These are phyloP conservation scores for Mycothermus thermophilus DNA, from an alignment of 495 filamentous ascomycete species.

Conservation along the genomic window DNA sequence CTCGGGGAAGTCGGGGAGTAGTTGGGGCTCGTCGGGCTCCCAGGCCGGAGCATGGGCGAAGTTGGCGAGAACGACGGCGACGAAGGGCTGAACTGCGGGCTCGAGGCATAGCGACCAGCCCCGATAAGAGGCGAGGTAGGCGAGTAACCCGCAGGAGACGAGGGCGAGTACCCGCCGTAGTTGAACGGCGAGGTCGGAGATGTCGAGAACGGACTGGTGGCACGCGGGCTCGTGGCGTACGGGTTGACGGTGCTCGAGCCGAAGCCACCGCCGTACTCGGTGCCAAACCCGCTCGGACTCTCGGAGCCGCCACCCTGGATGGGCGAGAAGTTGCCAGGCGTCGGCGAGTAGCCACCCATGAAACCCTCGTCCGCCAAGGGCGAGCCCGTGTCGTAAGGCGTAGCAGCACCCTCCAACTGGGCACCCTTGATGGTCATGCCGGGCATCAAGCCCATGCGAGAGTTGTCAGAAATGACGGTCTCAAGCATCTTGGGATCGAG, in stretches of 20 bases:
- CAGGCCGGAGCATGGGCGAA: constrained; percentile 53
- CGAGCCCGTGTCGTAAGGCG: constrained; percentile 86
- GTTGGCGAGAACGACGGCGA: constrained; percentile 78
- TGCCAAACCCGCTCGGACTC: constrained; percentile 56
- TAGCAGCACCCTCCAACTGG: constrained; percentile 70
- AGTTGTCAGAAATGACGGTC: constrained; percentile 83
- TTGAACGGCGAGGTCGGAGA: constrained; percentile 60
- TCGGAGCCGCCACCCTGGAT: constrained; percentile 67
- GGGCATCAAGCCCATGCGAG: constrained; percentile 62
- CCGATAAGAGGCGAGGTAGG: constrained; percentile 51
- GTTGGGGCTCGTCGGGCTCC: constrained; percentile 46
- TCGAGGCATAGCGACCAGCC: constrained; percentile 52
- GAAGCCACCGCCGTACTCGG: constrained; percentile 36
- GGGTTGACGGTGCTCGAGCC: constrained; percentile 52
- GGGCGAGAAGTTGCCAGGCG: constrained; percentile 83
- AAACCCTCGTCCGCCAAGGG: constrained; percentile 65
- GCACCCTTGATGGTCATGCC: constrained; percentile 59
- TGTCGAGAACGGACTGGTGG: constrained; percentile 65
- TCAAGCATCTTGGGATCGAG: constrained; percentile 91
- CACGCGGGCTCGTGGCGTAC: constrained; percentile 56
- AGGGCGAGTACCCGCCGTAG: constrained; percentile 55
- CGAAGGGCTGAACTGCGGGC: constrained; percentile 57
- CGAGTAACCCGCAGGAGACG: constrained; percentile 53
- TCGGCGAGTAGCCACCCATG: constrained; percentile 51
- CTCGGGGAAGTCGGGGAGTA: constrained; percentile 77